Evolutionary conservation across 148 eudicot species (phyloP), one percentile per base, ranked within the genome.

Genomic region (Amaranthus hypochondriacus): DNA sequence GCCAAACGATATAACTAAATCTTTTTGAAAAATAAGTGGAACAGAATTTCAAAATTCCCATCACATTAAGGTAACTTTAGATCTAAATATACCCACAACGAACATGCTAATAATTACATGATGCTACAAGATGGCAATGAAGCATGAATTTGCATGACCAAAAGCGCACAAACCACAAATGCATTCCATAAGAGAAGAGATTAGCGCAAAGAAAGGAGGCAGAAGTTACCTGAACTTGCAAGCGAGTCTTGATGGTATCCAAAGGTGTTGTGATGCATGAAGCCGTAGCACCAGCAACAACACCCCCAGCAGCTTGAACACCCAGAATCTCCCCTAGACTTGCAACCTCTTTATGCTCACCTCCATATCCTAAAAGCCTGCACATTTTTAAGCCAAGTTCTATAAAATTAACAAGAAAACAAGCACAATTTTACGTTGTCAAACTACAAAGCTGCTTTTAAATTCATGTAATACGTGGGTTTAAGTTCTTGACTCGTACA

Each of bases 241-340:
- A 80, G 49, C 97, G 92, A 62, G 98, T 91, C 81, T 93, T 93
- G 50, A 93, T 89, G 52, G 98, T 93, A 73, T 93, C 98, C 77
- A 93, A 62, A 53, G 98, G 98, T 53, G 97, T 93, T 66, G 98
- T 91, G 76, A 93, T 85, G 82, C 83, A 91, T 71, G 97, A 88
- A 73, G 97, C 90, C 11, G 89, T 81, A 56, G 96, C 96, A 80
- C 95, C 98, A 59, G 97, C 98, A 73, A 81, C 68, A 66, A 94
- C 83, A 74, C 98, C 98, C 68, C 98, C 98, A 49, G 91, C 91
- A 78, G 89, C 97, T 85, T 94, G 98, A 77, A 91, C 92, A 74
- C 82, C 65, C 62, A 87, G 81, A 74, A 91, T 81, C 50, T 78
- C 76, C 78, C 88, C 72, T 54, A 72, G 62, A 72, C 83, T 86